Base-by-base conservation (phyloP, 73 alveolate species). In the Paramecium caudatum region DNA sequence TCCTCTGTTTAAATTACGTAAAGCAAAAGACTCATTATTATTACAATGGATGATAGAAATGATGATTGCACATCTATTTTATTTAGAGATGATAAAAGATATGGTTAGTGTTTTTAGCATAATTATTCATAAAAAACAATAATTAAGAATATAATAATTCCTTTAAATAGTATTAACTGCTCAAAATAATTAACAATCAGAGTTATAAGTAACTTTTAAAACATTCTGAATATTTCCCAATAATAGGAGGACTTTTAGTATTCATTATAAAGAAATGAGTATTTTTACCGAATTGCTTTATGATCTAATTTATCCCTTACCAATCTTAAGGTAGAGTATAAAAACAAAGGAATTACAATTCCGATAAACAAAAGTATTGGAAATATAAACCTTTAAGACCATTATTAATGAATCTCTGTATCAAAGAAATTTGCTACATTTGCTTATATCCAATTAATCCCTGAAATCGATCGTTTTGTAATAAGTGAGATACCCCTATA, bases 151-250 rank as follows among this genome's bases (percentile, higher is more conserved):
- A 55, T 55, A 0, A 55, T 8, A 23, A 55, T 55, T 5, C 80
- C 80, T 7, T 55, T 55, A 19, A 55, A 27, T 55, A 55, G 45
- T 9, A 55, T 55, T 55, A 12, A 55, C 30, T 55, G 30, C 30
- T 55, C 80, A 55, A 55, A 55, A 23, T 55, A 55, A 15, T 55
- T 55, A 19, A 55, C 80, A 1, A 55, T 55, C 30, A 55, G 30
- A 23, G 30, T 55, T 3, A 55, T 55, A 27, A 43, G 12, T 55
- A 23, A 27, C 21, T 55, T 55, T 55, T 55, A 23, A 27, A 55
- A 55, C 80, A 55, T 55, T 27, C 30, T 55, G 4, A 55, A 27
- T 12, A 55, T 55, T 55, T 82, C 91, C 91, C 91, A 82, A 49
- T 47, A 82, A 82, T 46, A 82, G 9, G 82, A 32, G 15, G 46